Evolutionary conservation across 495 filamentous ascomycete species (phyloP).

Genomic region (Neurospora sp.): DNA sequence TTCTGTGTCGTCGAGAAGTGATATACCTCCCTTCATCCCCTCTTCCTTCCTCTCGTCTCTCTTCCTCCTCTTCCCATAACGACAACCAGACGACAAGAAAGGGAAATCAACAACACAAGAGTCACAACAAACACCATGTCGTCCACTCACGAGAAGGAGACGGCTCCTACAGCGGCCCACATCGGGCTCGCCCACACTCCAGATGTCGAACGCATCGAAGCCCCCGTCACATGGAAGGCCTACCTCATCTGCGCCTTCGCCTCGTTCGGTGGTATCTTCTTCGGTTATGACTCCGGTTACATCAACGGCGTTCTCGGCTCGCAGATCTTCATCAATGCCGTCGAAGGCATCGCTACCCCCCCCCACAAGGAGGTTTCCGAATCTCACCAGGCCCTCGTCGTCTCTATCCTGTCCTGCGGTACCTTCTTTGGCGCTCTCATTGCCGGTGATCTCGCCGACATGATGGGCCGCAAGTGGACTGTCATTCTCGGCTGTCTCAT

Average conservation of each 20-base stretch:
- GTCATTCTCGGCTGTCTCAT: slow-evolving; percentile 55
- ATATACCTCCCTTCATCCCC: background rate
- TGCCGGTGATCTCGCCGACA: slow-evolving; percentile 59
- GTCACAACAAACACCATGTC: slow-evolving; percentile 11
- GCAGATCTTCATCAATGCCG: slow-evolving; percentile 36
- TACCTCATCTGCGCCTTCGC: slow-evolving; percentile 63
- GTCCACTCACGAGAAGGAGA: slow-evolving; percentile 12
- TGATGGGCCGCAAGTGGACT: slow-evolving; percentile 56
- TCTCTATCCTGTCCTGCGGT: slow-evolving; percentile 63
- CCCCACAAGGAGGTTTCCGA: slow-evolving; percentile 10
- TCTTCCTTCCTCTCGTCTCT: background rate
- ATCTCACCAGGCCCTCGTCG: slow-evolving; percentile 50
- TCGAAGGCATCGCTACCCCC: slow-evolving; percentile 22
- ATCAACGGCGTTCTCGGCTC: slow-evolving; percentile 52
- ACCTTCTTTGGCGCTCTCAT: slow-evolving; percentile 69
- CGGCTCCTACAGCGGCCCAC: slow-evolving; percentile 6
- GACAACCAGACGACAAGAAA: slow-evolving; percentile 1
- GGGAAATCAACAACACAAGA: background rate
- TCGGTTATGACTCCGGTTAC: slow-evolving; percentile 56
- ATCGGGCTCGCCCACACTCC: slow-evolving; percentile 12
- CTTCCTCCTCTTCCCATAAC: slow-evolving; percentile 1
- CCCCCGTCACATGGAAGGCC: slow-evolving; percentile 54
- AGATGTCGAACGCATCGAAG: slow-evolving; percentile 47
- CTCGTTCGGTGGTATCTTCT: slow-evolving; percentile 59
- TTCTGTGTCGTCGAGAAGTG: background rate